Base-by-base conservation (phyloP, 176 grass and related monocot genomes). In the Zoysia pacifica region DNA sequence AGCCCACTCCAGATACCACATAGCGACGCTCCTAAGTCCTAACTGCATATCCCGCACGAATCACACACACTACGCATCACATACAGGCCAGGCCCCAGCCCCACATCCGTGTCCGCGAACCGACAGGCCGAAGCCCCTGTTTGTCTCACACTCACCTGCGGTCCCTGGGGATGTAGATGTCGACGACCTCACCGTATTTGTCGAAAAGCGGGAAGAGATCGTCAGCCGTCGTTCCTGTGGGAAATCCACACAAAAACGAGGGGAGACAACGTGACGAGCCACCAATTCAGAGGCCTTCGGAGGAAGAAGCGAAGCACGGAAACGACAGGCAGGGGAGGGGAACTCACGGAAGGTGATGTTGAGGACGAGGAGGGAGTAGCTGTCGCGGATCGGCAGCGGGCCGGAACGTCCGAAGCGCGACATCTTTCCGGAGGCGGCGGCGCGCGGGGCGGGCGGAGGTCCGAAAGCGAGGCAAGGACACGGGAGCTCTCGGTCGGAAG, bases 121-220 rank as follows among this genome's bases (percentile, higher is more conserved):
- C 7, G 47, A 60, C 51, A 11, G 19, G 60, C 4, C 37, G 0
- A 16, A 65, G 5, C 35, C 65, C 10, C 28, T 65, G 48, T 7
- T 79, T n/a, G 11, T n/a, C 48, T 67, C n/a, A 12, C 46, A 52
- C 38, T 67, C 67, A 98, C 95, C 95, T 98, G 51, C 95, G 95
- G 77, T 94, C 90, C 78, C 92, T 91, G 3, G 96, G 96, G 68
- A 98, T 93, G 84, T 92, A 98, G 55, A 98, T 88, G 85, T 98
- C 96, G 19, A 98, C 96, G 28, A 98, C 88, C 8, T 98, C 86
- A 53, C 92, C 92, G 58, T 98, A 98, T 55, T 87, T 85, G 62
- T 98, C 96, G 65, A 95, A 98, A 70, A 98, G 92, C 2, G 96
- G 96, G 64, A 85, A 94, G 7, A 98, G 96, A 74, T 98, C 96